Base-by-base conservation (phyloP, 305 asterid genomes). In the Solanum chacoense region DNA sequence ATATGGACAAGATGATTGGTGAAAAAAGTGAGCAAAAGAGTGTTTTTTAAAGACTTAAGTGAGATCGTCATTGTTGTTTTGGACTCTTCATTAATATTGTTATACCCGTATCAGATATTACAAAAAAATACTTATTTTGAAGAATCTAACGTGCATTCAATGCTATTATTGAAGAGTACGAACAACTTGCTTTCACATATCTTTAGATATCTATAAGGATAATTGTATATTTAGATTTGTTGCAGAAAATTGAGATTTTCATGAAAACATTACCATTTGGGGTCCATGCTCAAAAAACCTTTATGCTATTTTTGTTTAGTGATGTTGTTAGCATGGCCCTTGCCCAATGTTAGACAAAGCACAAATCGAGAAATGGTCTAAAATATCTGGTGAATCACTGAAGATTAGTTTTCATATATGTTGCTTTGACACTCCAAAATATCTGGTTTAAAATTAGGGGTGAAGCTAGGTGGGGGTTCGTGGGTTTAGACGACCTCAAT, bases 141-240 rank as follows among this genome's bases (percentile, higher is more conserved):
- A 55, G 0, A 4, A 55, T 55, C 4, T 55, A 55, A 4, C 1
- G 1, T 22, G 12, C 26, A n/a, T 0, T 2, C 8, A 0, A 11
- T 67, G 4, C 9, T 0, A 26, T 69, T 69, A 1, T 11, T 6
- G 5, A 69, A 69, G 5, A 26, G 34, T 26, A 7, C 0, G 10
- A 26, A 2, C 20, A 69, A 69, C 2, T 10, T 29, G 8, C 86
- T 45, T 45, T 83, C 72, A 29, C 72, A 45, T 45, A 28, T 45
- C 11, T 83, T 28, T 42, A 4, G 20, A 45, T 81, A 81, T 81
- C 40, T 42, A 0, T 10, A 45, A 29, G 40, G 29, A 1, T 29
- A 40, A 45, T 81, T 9, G 0, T 83, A 69, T 45, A 81, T 18
- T 6, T 10, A 81, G 28, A 45, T 20, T 9, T 50, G 18, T 81